Conservation (phyloP, 2,329 filamentous ascomycete species). For the Talaromyces sp. region DNA sequence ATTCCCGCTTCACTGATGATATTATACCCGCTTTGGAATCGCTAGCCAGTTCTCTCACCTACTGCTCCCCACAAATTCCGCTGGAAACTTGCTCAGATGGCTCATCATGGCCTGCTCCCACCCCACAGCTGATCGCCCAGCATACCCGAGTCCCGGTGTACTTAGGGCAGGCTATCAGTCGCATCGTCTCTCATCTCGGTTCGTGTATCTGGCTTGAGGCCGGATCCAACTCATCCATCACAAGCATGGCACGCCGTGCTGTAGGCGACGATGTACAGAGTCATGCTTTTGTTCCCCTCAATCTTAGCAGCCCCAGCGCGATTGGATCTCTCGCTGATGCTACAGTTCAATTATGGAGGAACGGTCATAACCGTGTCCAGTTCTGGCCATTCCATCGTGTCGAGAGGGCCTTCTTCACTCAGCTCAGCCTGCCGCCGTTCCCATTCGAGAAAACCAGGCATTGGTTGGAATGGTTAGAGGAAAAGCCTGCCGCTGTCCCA, state of each 20-base stretch:
- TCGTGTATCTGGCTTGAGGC: background rate
- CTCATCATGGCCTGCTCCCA: background rate
- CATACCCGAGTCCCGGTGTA: background rate
- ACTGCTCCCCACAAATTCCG: background rate
- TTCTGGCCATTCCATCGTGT: background rate
- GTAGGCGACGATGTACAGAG: background rate
- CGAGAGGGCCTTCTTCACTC: background rate
- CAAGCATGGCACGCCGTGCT: background rate
- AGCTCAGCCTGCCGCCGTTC: slow-evolving; percentile 29
- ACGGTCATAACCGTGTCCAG: background rate
- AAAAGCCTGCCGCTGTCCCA: background rate
- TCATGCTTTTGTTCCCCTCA: background rate
- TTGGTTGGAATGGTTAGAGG: slow-evolving; percentile 26
- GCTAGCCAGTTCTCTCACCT: background rate
- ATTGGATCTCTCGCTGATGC: background rate
- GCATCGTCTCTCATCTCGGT: background rate
- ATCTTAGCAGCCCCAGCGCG: background rate
- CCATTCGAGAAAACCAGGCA: slow-evolving; percentile 34
- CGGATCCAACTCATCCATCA: background rate
- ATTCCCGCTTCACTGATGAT: background rate
- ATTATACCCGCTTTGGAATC: background rate
- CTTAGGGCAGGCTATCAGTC: background rate
- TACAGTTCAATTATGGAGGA: background rate
- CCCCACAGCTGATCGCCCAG: background rate
- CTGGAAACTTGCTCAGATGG: background rate